A percentile compares a stretch with the other conserved stretches of the same genome.
phyloP scores from a whole-genome alignment of 495 filamentous ascomycete species.

The Neurospora intermedia region DNA sequence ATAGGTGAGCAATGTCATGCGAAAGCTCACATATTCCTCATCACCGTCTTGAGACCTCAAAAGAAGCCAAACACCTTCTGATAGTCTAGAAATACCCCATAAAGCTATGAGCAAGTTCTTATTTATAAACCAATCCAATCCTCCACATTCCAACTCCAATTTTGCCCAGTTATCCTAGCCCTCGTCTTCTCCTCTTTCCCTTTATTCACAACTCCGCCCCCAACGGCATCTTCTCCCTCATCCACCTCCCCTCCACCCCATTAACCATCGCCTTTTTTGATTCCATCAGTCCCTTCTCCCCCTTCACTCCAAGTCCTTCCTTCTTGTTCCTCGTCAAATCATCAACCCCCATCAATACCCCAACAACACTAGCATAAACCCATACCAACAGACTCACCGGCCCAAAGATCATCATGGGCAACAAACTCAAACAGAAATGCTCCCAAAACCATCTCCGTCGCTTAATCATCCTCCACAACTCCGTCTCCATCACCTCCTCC shows the following conservation, averaged over 20 bases:
- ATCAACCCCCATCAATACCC: neutral
- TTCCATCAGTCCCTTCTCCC: neutral
- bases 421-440: conserved; percentile 4
- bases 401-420: conserved; percentile 25
- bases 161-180: neutral
- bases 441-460: conserved; percentile 20
- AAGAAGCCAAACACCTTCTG: neutral
- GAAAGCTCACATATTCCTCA: neutral
- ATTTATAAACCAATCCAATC: neutral
- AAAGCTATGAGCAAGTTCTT: neutral
- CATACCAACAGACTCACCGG: conserved; percentile 15
- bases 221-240: neutral
- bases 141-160: neutral
- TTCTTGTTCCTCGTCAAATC: neutral
- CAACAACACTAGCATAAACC: neutral
- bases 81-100: neutral
- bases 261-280: neutral
- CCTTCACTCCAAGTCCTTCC: neutral
- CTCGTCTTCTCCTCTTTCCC: neutral
- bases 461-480: conserved; percentile 27
- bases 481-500: conserved; percentile 20
- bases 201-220: neutral
- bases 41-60: neutral
- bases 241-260: neutral
- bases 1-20: neutral